Evolutionary conservation across 768 basidiomycete species (phyloP).

Genomic region (Suillus spraguei): DNA sequence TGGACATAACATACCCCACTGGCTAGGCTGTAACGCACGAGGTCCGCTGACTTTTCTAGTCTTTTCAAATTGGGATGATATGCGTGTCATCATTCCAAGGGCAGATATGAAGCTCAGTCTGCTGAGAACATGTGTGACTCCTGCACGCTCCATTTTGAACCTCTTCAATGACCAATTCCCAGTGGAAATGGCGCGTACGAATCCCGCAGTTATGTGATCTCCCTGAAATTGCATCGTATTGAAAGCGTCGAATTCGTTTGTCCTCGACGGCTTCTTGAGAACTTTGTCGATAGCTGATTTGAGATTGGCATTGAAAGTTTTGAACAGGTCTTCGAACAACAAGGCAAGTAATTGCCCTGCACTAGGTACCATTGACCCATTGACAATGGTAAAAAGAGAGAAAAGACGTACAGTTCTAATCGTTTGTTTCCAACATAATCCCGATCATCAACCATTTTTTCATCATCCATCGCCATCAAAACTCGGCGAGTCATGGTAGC

Average conservation of each 20-base stretch:
- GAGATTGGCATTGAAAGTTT: conserved; percentile 95
- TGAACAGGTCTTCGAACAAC: conserved; percentile 98
- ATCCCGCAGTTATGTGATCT: conserved; percentile 95
- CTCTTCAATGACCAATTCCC: conserved; percentile 99
- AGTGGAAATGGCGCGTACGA: conserved; percentile 96
- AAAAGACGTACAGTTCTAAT: conserved; percentile 78
- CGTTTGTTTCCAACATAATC: conserved; percentile 99
- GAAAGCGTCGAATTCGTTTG: conserved; percentile 92
- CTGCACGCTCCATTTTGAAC: conserved; percentile 99
- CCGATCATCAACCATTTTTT: conserved; percentile 96
- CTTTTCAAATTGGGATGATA: conserved; percentile 98
- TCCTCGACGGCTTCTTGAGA: conserved; percentile 92
- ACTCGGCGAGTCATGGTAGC: conserved; percentile 97
- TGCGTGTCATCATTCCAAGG: conserved; percentile 99
- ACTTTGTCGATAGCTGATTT: conserved; percentile 97
- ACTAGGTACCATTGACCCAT: conserved; percentile 41
- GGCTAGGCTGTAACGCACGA: conserved; percentile 93
- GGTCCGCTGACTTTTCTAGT: conserved; percentile 98
- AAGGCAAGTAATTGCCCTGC: conserved; percentile 95
- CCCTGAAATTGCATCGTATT: conserved; percentile 95
- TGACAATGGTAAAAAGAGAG: conserved; percentile 17
- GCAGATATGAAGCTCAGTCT: conserved; percentile 96
- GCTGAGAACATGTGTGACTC: conserved; percentile 96
- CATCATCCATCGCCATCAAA: conserved; percentile 94
- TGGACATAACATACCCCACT: conserved; percentile 99